phyloP scores from a whole-genome alignment of 495 filamentous ascomycete genomes.

The Penicillium egyptiacum region DNA sequence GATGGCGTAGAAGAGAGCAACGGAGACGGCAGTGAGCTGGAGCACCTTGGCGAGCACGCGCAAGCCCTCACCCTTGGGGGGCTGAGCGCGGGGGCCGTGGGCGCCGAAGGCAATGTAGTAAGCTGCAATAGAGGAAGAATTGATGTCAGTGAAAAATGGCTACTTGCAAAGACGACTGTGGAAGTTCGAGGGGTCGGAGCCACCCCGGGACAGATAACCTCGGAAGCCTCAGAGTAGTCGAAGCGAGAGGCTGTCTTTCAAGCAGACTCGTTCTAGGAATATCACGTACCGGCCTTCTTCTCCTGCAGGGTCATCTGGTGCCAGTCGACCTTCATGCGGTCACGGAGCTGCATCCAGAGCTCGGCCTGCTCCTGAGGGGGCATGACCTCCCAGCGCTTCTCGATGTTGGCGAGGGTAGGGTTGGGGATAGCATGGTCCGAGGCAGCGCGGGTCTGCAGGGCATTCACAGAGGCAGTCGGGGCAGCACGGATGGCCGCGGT shows the following conservation, averaged over 20 bases:
- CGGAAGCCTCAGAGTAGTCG: constrained; percentile 24
- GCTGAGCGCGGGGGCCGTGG: constrained; percentile 81
- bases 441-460: constrained; percentile 61
- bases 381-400: constrained; percentile 98
- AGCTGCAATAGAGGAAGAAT: constrained; percentile 53
- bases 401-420: constrained; percentile 94
- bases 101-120: constrained; percentile 98
- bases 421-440: constrained; percentile 92
- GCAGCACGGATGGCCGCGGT: constrained; percentile 44
- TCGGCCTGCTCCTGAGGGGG: constrained; percentile 98
- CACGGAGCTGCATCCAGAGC: constrained; percentile 94
- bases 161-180: constrained; percentile 13
- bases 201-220: constrained; percentile 15
- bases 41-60: constrained; percentile 70
- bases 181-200: neutral
- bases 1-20: constrained; percentile 64
- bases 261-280: neutral
- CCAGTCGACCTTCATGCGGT: constrained; percentile 98
- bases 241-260: constrained; percentile 2
- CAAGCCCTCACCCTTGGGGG: constrained; percentile 78
- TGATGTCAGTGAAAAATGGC: constrained; percentile 22
- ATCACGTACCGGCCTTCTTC: constrained; percentile 94
- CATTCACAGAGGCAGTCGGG: constrained; percentile 42
- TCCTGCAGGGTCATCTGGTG: constrained; percentile 89
- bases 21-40: constrained; percentile 57